These are phyloP conservation scores for Penicillium glabrum DNA, from an alignment of 2,329 filamentous ascomycete species.

Conservation along the genomic window DNA sequence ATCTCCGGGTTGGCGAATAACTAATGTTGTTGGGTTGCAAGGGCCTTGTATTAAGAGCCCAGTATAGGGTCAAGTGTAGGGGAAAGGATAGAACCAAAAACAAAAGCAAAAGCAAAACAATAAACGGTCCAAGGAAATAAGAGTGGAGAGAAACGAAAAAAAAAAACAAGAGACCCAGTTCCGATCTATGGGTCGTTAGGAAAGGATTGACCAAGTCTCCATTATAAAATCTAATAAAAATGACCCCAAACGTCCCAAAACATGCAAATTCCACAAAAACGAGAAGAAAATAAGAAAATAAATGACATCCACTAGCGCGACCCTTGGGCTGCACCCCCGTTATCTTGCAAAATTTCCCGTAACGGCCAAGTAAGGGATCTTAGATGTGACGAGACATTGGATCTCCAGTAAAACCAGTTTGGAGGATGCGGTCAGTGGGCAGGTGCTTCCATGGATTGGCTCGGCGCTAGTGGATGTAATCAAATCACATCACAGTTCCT, in stretches of 20 bases:
- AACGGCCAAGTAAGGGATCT: constrained; percentile 22
- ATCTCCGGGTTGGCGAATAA: background rate
- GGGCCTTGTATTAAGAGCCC: background rate
- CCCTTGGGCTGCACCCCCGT: constrained; percentile 27
- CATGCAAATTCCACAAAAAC: background rate
- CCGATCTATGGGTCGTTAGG: constrained; percentile 27
- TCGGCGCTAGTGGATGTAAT: constrained; percentile 23
- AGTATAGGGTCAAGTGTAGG: background rate
- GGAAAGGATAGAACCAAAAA: background rate
- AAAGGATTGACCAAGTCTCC: constrained; percentile 25
- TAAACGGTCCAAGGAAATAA: background rate
- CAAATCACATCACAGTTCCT: constrained; percentile 24
- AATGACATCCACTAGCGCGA: constrained; percentile 18
- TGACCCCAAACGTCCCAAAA: background rate
- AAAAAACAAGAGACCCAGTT: constrained; percentile 17
- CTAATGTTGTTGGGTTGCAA: background rate
- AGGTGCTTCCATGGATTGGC: constrained; percentile 22
- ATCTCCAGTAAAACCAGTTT: constrained; percentile 17
- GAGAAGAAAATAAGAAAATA: constrained; percentile 19
- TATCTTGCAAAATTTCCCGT: constrained; percentile 23
- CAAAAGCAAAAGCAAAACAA: constrained; percentile 15
- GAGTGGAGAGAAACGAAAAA: background rate
- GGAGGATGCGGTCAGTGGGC: constrained; percentile 9
- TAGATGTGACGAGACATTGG: background rate
- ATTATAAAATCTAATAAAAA: constrained; percentile 6